A percentile compares a stretch with the other conserved stretches of the same genome.
Conservation (phyloP, 768 basidiomycete genomes). For the Galerina sulciceps region DNA sequence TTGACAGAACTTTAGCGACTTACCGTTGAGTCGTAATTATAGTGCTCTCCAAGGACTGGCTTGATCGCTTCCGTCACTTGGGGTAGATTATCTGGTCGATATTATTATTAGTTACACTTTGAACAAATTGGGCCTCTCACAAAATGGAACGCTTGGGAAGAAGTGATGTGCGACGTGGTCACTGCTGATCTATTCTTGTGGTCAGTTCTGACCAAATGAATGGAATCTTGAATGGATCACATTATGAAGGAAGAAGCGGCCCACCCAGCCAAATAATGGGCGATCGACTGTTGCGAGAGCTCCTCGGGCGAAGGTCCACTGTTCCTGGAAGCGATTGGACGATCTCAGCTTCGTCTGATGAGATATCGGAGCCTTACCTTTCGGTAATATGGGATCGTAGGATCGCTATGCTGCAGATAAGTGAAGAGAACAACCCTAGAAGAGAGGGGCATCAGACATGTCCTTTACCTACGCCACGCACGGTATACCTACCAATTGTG, state of each 20-base stretch:
- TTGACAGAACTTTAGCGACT: slow-evolving; percentile 11
- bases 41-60: slow-evolving; percentile 54
- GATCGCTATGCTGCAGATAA: slow-evolving; percentile 66
- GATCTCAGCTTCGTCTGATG: not conserved
- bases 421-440: slow-evolving; percentile 64
- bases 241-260: slow-evolving; percentile 59
- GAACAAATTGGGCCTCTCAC: slow-evolving; percentile 34
- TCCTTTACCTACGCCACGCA: not conserved
- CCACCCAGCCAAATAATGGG: slow-evolving; percentile 62
- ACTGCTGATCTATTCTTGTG: slow-evolving; percentile 39
- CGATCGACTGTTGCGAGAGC: slow-evolving; percentile 66
- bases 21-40: slow-evolving; percentile 63
- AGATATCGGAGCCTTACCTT: slow-evolving; percentile 24
- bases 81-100: slow-evolving; percentile 50
- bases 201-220: too few relatives aligned
- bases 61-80: slow-evolving; percentile 49
- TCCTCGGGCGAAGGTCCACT: slow-evolving; percentile 66
- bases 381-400: slow-evolving; percentile 62
- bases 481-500: slow-evolving; percentile 43
- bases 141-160: slow-evolving; percentile 63
- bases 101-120: not conserved
- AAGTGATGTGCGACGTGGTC: slow-evolving; percentile 66
- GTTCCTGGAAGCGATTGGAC: slow-evolving; percentile 29
- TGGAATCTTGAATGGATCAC: slow-evolving; percentile 24
- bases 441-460: not conserved